Base-by-base conservation (phyloP, 805 yeast genomes). In the Cyberlindnera japonica region DNA sequence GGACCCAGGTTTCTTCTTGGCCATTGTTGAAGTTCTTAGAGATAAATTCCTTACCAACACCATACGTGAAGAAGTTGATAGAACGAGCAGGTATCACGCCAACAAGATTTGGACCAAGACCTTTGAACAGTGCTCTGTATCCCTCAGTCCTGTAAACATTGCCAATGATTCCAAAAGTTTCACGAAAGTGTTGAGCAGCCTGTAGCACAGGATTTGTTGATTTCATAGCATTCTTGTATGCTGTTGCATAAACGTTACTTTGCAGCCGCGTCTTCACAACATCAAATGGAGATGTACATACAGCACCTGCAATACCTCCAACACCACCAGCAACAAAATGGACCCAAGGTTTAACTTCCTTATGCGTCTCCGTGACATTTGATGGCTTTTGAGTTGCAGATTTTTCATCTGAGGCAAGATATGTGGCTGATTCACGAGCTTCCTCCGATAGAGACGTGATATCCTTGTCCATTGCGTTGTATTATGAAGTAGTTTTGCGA, bases 71-170 rank as follows among this genome's bases (percentile, higher is more conserved):
- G 61, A 93, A 93, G 63, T 93, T 93, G 49, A 93, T 95, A 21
- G 96, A 84, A 61, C 99, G 74, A 2, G 99, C 98, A 0, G 99
- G 99, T 30, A 93, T 91, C 13, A 93, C 98, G 39, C 99, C 99
- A 14, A 91, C 95, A 51, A 93, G 69, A 55, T 91, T 93, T 9
- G 99, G 99, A 0, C 99, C 99, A 37, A 93, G 67, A 11, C 99
- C 99, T 64, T 86, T 85, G 64, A 93, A 93, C 33, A 93, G 68
- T 4, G 98, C 91, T 31, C 84, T 68, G 21, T 81, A 68, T 1
- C 99, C 99, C 63, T 93, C 99, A 18, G 67, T 66, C 23, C 62
- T 62, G 59, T 86, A 83, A 15, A 93, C 83, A 35, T 73, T 74
- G 24, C 73, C 68, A 30, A 93, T 67, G 22, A 89, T 93, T 20